Conservation (phyloP, 2,329 filamentous ascomycete genomes). For the Penicillium sp. region DNA sequence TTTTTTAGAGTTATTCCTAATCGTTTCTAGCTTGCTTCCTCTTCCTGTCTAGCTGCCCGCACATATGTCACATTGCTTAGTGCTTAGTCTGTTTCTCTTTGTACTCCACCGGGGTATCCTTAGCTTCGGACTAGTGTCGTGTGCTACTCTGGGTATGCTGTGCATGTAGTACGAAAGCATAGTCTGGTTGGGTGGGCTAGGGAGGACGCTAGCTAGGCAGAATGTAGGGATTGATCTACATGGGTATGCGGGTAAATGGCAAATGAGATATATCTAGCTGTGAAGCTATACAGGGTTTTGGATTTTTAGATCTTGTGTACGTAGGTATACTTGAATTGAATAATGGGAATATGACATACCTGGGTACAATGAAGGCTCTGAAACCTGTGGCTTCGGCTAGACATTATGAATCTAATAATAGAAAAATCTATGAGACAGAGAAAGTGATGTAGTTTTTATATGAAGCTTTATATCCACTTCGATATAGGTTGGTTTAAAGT, state of each 20-base stretch:
- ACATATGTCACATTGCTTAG: background rate
- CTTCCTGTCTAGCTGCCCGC: background rate
- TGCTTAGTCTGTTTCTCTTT: background rate
- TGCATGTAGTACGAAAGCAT: background rate
- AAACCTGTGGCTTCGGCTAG: background rate
- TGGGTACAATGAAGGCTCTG: background rate
- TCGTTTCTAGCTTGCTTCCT: background rate
- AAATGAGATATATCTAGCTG: background rate
- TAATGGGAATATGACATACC: background rate
- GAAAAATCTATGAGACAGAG: background rate
- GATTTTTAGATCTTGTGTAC: background rate
- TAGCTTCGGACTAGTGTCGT: conserved; percentile 2
- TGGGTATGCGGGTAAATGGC: background rate
- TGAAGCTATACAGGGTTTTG: background rate
- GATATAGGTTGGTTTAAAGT: background rate
- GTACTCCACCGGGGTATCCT: background rate
- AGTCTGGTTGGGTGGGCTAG: background rate
- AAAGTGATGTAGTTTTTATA: background rate
- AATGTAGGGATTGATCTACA: background rate
- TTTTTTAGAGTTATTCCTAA: conserved; percentile 2
- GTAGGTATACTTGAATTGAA: too few species aligned
- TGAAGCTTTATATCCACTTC: background rate
- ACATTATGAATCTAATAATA: background rate
- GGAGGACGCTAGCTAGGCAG: background rate
- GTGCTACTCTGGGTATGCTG: background rate